Percentiles rank a stretch among this genome's conserved stretches.
Evolutionary conservation across 192 early-diverging fungal genomes (phyloP).

Genomic region (Backusella tuberculispora): DNA sequence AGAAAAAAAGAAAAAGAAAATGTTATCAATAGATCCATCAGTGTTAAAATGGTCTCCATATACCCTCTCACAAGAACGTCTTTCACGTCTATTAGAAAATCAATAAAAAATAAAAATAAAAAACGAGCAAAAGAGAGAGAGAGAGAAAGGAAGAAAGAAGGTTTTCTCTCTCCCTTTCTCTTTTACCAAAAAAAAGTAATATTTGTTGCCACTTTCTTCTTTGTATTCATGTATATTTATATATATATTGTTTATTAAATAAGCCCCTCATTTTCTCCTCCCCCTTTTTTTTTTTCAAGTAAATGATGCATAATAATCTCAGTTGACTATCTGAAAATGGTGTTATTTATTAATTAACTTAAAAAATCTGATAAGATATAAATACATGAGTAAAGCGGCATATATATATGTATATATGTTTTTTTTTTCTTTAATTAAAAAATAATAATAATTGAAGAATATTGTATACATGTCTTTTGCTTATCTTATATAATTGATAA

Average conservation of each 20-base stretch:
- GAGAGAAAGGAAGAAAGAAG: neutral
- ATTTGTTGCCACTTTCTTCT: conserved; percentile 9
- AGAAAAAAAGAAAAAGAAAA: neutral
- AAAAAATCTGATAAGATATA: no score
- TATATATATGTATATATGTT: no score
- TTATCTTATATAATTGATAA: no score
- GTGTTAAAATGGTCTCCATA: conserved; percentile 6
- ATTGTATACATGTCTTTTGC: no score
- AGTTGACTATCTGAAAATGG: no score
- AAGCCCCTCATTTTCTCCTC: neutral
- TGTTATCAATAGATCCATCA: neutral
- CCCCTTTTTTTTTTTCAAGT: no score
- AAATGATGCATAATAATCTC: no score
- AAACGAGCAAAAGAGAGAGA: neutral
- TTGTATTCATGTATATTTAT: neutral
- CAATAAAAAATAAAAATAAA: neutral
- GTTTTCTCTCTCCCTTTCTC: neutral
- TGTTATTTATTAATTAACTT: no score
- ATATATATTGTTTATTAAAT: neutral
- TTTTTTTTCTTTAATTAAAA: no score
- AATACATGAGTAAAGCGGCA: no score
- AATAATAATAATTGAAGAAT: no score
- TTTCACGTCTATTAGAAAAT: neutral
- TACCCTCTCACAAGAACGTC: conserved; percentile 12
- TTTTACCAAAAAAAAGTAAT: conserved; percentile 2